Evolutionary conservation across 257 asterid species (phyloP).

Genomic region (Ilex aquifolium): DNA sequence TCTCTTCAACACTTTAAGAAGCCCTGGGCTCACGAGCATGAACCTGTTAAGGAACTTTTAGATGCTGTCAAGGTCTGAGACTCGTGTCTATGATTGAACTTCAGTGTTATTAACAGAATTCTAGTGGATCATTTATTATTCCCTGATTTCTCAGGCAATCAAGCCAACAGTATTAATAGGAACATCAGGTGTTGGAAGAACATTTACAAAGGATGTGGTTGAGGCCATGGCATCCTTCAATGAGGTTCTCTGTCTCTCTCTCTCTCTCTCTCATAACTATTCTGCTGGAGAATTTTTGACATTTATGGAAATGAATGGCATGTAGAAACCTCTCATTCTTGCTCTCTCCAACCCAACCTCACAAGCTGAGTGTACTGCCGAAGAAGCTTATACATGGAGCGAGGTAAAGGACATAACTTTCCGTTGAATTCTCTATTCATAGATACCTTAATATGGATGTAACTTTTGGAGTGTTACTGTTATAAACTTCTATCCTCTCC

Average conservation of each 20-base stretch:
- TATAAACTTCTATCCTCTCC: constrained; percentile 3
- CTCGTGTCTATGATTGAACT: constrained; percentile 6
- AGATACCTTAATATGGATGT: not conserved
- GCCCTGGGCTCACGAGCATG: constrained; percentile 92
- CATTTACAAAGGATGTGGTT: constrained; percentile 72
- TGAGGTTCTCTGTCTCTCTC: constrained; percentile 39
- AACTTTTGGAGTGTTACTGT: not conserved
- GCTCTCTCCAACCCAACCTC: constrained; percentile 92
- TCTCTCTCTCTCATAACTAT: not conserved
- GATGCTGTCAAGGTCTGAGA: constrained; percentile 74
- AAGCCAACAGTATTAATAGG: constrained; percentile 86
- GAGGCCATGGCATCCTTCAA: constrained; percentile 86
- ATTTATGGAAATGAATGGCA: constrained; percentile 6
- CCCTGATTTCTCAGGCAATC: constrained; percentile 41
- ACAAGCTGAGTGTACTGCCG: constrained; percentile 92
- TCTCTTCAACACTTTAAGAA: constrained; percentile 84
- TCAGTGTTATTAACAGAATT: not conserved
- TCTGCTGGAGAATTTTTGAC: not conserved
- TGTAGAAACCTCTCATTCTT: constrained; percentile 79
- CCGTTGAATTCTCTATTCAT: not conserved
- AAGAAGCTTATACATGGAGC: constrained; percentile 85
- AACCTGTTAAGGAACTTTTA: constrained; percentile 59
- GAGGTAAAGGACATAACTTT: constrained; percentile 40
- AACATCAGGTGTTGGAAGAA: constrained; percentile 83
- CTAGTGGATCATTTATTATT: not conserved